Conservation (phyloP, 164 flowering plant species). For the Chloranthus sessilifolius region DNA sequence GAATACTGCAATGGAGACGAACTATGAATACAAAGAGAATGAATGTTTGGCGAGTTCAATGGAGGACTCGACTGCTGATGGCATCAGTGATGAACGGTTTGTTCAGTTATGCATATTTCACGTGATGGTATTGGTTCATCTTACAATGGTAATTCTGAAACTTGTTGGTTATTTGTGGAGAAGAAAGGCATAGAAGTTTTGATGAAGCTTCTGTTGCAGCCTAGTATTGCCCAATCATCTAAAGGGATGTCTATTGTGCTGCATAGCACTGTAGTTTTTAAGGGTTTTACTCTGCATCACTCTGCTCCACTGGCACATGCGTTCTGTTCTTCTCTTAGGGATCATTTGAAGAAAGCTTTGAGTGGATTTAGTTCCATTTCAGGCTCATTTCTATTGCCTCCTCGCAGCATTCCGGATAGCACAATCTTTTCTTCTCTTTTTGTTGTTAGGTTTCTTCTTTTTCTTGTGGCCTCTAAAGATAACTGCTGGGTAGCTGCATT, state of each 20-base stretch:
- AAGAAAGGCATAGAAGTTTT: conserved; percentile 83
- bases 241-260: conserved; percentile 89
- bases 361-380: conserved; percentile 38
- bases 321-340: conserved; percentile 68
- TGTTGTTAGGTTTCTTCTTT: conserved; percentile 74
- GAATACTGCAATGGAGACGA: conserved; percentile 71
- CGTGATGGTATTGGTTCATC: conserved; percentile 85
- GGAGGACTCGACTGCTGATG: conserved; percentile 41
- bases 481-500: conserved; percentile 84
- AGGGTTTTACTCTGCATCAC: conserved; percentile 87
- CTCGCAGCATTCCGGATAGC: conserved; percentile 42
- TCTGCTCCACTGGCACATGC: conserved; percentile 81
- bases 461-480: conserved; percentile 90
- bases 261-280: conserved; percentile 87
- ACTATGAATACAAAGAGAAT: conserved; percentile 52
- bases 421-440: conserved; percentile 65
- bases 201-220: conserved; percentile 68
- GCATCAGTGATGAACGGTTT: conserved; percentile 63
- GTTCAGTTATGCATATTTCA: conserved; percentile 70
- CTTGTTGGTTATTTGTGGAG: conserved; percentile 87
- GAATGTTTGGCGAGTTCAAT: conserved; percentile 28
- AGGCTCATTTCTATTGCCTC: conserved; percentile 69
- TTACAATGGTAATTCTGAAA: conserved; percentile 84
- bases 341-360: conserved; percentile 65
- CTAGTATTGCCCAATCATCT: conserved; percentile 81